Conservation (phyloP, 129 eudicot species). For the Tagetes patula region DNA sequence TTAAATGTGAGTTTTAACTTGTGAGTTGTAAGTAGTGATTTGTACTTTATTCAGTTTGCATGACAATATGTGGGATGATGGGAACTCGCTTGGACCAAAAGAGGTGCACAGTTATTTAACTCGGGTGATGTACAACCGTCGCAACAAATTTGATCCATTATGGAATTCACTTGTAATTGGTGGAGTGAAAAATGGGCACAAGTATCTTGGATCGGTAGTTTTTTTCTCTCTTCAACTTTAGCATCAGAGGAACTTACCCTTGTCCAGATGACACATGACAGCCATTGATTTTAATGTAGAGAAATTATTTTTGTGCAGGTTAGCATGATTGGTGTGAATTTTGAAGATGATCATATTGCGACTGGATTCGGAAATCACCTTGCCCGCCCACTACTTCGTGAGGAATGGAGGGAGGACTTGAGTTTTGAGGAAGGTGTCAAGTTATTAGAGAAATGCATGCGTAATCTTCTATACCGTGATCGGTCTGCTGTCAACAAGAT, state of each 20-base stretch:
- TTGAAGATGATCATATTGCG: conserved; percentile 75
- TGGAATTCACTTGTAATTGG: conserved; percentile 91
- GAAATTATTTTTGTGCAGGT: conserved; percentile 41
- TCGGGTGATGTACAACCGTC: conserved; percentile 82
- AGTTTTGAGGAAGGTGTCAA: conserved; percentile 85
- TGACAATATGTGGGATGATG: conserved; percentile 96
- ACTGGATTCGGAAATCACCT: conserved; percentile 97
- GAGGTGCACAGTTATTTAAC: conserved; percentile 84
- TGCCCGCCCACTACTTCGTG: conserved; percentile 87
- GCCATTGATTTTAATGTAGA: background rate
- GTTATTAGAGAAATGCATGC: conserved; percentile 91
- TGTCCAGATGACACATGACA: background rate
- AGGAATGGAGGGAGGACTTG: conserved; percentile 80
- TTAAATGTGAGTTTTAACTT: background rate
- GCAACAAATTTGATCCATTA: conserved; percentile 80
- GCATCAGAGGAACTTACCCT: background rate
- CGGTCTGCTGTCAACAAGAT: conserved; percentile 87
- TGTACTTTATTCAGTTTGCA: conserved; percentile 40
- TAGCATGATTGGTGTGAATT: conserved; percentile 85
- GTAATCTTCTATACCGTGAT: conserved; percentile 87
- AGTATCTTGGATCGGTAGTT: conserved; percentile 80
- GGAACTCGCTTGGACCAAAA: conserved; percentile 91
- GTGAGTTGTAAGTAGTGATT: background rate
- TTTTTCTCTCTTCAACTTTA: background rate
- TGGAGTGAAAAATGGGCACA: conserved; percentile 84